Percentiles rank a stretch among this genome's conserved stretches.
These are phyloP conservation scores for Pythium dissotocum DNA, from an alignment of 352 stramenopile genomes.

Conservation along the genomic window DNA sequence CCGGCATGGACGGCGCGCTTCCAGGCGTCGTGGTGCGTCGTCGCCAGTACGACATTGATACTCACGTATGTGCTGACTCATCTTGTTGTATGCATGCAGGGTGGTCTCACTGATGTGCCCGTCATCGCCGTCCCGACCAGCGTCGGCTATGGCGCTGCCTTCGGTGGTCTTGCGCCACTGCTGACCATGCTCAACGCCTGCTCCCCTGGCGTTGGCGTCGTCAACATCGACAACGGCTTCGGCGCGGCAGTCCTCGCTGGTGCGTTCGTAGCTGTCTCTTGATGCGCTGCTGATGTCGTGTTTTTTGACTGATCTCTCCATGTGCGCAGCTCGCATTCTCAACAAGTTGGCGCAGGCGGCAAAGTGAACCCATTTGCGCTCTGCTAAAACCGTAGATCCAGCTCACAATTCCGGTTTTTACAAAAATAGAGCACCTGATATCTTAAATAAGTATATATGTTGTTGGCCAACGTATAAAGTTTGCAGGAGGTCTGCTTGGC, in stretches of 20 bases:
- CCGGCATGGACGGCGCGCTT: constrained; percentile 97
- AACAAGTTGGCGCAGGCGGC: constrained; percentile 4
- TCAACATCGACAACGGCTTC: constrained; percentile 99
- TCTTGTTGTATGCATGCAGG: constrained; percentile 31
- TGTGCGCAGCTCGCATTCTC: constrained; percentile 28
- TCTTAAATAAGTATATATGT: constrained; percentile 30
- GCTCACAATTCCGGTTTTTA: not conserved
- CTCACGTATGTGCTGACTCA: too few species aligned
- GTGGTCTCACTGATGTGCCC: constrained; percentile 76
- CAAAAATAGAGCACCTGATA: not conserved
- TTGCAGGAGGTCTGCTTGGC: not conserved
- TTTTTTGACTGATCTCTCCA: not conserved
- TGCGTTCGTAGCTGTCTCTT: constrained; percentile 23
- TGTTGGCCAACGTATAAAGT: constrained; percentile 19
- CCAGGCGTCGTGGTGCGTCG: constrained; percentile 94
- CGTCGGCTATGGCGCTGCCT: constrained; percentile 91
- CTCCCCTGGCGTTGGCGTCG: constrained; percentile 96
- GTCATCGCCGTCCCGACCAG: constrained; percentile 92
- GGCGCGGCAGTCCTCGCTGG: constrained; percentile 93
- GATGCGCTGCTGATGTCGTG: not conserved
- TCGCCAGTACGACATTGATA: not conserved
- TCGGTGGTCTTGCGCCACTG: constrained; percentile 92
- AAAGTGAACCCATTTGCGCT: constrained; percentile 12
- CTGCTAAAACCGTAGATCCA: not conserved
- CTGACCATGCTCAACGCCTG: constrained; percentile 98